A percentile compares a stretch with the other conserved stretches of the same genome.
Conservation (phyloP, 2,329 filamentous ascomycete genomes). For the Pseudogymnoascus sp. region DNA sequence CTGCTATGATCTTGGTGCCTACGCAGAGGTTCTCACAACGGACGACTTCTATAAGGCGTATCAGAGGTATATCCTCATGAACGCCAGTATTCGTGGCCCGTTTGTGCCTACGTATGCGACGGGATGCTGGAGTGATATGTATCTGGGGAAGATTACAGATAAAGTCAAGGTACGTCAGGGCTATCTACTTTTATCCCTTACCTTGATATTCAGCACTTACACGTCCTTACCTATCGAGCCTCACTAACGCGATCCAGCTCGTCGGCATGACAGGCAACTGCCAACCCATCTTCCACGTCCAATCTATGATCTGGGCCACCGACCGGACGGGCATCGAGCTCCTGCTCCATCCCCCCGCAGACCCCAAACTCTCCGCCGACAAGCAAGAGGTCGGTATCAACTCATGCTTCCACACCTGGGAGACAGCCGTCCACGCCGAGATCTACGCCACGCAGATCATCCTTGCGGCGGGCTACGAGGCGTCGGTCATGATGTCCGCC, state of each 20-base stretch:
- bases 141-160: slow-evolving; percentile 20
- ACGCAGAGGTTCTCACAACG: slow-evolving; percentile 21
- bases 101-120: slow-evolving; percentile 24
- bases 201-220: neutral
- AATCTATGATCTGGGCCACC: slow-evolving; percentile 20
- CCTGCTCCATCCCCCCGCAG: slow-evolving; percentile 21
- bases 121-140: slow-evolving; percentile 26
- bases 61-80: slow-evolving; percentile 25
- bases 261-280: slow-evolving; percentile 27
- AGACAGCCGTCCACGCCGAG: slow-evolving; percentile 21
- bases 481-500: slow-evolving; percentile 24
- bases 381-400: slow-evolving; percentile 21
- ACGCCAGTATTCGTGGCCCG: slow-evolving; percentile 26
- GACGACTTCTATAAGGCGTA: slow-evolving; percentile 24
- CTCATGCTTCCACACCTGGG: slow-evolving; percentile 20
- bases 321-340: slow-evolving; percentile 21
- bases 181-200: neutral
- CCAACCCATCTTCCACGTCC: slow-evolving; percentile 22
- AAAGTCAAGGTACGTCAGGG: slow-evolving; percentile 21
- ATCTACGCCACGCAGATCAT: slow-evolving; percentile 20
- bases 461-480: slow-evolving; percentile 20
- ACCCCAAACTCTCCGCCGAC: slow-evolving; percentile 13
- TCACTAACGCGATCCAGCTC: slow-evolving; percentile 18
- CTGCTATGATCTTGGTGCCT: slow-evolving; percentile 26
- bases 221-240: neutral